Percentiles rank a stretch among this genome's conserved stretches.
Conservation (phyloP, 1,284 basidiomycete species). For the Irpex sp. region DNA sequence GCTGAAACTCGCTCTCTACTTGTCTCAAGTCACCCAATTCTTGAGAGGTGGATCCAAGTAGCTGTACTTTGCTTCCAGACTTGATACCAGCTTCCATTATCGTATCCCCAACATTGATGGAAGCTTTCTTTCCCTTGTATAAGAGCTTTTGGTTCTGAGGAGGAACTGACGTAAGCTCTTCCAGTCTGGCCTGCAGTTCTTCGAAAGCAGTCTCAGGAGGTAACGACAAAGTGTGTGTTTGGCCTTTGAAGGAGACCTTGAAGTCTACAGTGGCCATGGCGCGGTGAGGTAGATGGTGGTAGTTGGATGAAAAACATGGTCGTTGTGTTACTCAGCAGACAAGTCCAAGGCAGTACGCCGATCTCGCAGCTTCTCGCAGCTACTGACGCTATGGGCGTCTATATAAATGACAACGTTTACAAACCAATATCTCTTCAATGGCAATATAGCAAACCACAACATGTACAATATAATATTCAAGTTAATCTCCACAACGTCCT, state of each 20-base stretch:
- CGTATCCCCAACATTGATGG: slow-evolving; percentile 31
- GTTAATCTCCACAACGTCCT: background rate
- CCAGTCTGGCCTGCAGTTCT: slow-evolving; percentile 44
- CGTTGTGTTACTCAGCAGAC: background rate
- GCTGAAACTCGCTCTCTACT: slow-evolving; percentile 54
- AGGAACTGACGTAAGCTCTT: slow-evolving; percentile 63
- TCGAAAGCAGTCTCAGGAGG: slow-evolving; percentile 43
- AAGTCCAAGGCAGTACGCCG: too few relatives aligned
- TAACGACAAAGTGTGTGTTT: slow-evolving; percentile 40
- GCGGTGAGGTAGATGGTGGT: background rate
- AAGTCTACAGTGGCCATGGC: slow-evolving; percentile 15
- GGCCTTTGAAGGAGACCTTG: slow-evolving; percentile 46
- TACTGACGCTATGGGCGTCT: too few relatives aligned
- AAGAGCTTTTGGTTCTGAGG: slow-evolving; percentile 64
- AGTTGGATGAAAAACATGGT: background rate
- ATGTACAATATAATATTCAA: background rate
- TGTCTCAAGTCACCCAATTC: slow-evolving; percentile 53
- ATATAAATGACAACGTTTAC: too few relatives aligned
- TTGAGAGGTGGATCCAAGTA: slow-evolving; percentile 59
- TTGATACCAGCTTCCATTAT: slow-evolving; percentile 53
- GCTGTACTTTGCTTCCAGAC: slow-evolving; percentile 59
- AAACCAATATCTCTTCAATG: too few relatives aligned
- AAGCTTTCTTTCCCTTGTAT: slow-evolving; percentile 62
- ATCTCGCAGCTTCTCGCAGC: too few relatives aligned
- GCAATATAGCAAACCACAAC: too few relatives aligned